Conservation (phyloP, 768 basidiomycete genomes). For the Lactarius evosmus region DNA sequence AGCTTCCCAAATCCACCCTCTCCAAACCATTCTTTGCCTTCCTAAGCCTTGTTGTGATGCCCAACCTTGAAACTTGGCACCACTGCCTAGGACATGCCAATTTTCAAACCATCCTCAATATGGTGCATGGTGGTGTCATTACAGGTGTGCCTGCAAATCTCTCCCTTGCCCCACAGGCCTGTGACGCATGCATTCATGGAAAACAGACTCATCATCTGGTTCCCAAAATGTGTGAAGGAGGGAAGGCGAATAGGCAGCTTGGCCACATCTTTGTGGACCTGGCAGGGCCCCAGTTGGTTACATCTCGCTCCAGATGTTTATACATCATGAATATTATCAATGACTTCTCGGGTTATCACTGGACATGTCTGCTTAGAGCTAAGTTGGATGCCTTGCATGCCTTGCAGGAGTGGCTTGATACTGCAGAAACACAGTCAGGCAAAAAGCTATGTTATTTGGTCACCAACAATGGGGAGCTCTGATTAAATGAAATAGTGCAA, state of each 20-base stretch:
- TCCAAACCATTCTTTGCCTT: not conserved
- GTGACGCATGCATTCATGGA: conserved; percentile 4
- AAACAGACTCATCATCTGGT: not conserved
- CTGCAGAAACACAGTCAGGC: not conserved
- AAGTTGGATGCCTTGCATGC: not conserved
- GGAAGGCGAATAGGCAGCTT: not conserved
- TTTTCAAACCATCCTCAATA: not conserved
- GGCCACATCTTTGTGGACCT: not conserved
- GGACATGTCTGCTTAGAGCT: not conserved
- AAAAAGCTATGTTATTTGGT: not conserved
- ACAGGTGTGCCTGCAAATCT: conserved; percentile 9
- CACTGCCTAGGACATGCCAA: not conserved
- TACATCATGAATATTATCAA: conserved; percentile 1
- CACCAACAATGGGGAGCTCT: conserved; percentile 10
- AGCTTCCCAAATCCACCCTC: not conserved
- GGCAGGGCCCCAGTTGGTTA: not conserved
- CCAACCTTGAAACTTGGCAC: conserved; percentile 5
- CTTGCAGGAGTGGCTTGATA: not conserved
- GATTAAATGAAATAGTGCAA: not conserved
- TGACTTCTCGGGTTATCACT: conserved; percentile 2
- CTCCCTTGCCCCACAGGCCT: not conserved
- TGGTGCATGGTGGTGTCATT: not conserved
- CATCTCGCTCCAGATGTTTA: not conserved
- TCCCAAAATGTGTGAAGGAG: not conserved
- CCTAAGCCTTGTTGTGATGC: not conserved